These are phyloP conservation scores for Cardamine chenopodiifolia DNA, from an alignment of 345 rosid genomes.

Conservation along the genomic window DNA sequence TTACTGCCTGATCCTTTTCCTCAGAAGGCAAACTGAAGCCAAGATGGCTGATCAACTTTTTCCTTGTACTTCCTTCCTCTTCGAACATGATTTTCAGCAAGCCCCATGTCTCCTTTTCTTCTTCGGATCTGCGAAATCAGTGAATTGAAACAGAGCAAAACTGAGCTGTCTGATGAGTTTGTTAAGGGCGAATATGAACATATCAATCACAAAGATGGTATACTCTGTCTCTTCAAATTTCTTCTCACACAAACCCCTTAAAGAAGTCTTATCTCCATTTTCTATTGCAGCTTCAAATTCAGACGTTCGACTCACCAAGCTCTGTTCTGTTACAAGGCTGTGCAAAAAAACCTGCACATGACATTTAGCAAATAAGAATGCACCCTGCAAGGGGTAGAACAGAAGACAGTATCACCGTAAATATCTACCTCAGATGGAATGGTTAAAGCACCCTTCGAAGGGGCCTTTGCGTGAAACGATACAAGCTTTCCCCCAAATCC, in stretches of 20 bases:
- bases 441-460: constrained; percentile 47
- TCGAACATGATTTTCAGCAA: constrained; percentile 91
- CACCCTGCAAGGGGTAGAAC: constrained; percentile 2
- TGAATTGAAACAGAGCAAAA: constrained; percentile 24
- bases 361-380: constrained; percentile 23
- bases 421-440: constrained; percentile 68
- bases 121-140: constrained; percentile 60
- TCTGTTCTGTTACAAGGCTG: constrained; percentile 79
- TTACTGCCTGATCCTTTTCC: constrained; percentile 52
- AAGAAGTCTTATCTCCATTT: constrained; percentile 71
- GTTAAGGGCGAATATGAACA: neutral
- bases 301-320: constrained; percentile 73
- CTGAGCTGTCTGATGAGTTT: constrained; percentile 25
- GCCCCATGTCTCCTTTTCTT: constrained; percentile 92
- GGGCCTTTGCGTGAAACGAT: constrained; percentile 61
- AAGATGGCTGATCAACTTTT: constrained; percentile 86
- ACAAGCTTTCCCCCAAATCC: constrained; percentile 99
- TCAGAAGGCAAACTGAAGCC: constrained; percentile 77
- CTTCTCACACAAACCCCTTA: constrained; percentile 81
- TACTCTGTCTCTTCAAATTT: constrained; percentile 85
- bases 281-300: constrained; percentile 91
- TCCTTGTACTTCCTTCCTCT: constrained; percentile 89
- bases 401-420: constrained; percentile 5
- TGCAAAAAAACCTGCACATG: constrained; percentile 71
- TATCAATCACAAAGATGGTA: constrained; percentile 42